Evolutionary conservation across 208 protist genomes (phyloP).

Genomic region (Trypanosoma boissoni): DNA sequence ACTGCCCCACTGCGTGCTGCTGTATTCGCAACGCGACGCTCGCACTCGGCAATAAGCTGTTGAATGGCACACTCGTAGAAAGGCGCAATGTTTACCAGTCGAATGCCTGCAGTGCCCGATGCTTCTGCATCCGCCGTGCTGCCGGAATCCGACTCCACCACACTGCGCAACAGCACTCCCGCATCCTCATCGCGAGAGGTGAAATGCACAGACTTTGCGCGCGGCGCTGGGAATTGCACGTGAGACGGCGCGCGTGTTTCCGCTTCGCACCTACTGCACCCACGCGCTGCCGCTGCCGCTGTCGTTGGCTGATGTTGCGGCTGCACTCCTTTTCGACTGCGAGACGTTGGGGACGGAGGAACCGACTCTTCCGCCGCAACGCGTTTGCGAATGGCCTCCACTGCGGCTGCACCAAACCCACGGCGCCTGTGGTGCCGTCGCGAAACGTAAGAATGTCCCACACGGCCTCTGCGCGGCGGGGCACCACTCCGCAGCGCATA

Average conservation of each 20-base stretch:
- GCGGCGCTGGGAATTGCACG: too few relatives aligned
- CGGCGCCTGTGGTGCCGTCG: conserved; percentile 8
- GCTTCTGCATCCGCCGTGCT: too few relatives aligned
- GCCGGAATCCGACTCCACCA: too few relatives aligned
- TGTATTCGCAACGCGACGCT: conserved; percentile 56
- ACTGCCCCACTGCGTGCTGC: background rate
- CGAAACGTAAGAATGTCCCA: background rate
- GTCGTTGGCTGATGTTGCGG: too few relatives aligned
- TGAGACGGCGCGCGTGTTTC: too few relatives aligned
- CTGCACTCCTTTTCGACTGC: background rate
- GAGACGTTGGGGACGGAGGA: conserved; percentile 1
- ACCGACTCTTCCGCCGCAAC: background rate
- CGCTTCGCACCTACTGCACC: too few relatives aligned
- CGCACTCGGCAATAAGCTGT: conserved; percentile 73
- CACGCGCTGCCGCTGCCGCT: too few relatives aligned
- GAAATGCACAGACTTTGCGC: too few relatives aligned
- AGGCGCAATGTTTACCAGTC: conserved; percentile 37
- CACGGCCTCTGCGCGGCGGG: background rate
- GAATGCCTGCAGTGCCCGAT: background rate
- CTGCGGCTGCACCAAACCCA: conserved; percentile 25
- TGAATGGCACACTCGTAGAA: conserved; percentile 75
- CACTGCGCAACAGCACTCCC: too few relatives aligned
- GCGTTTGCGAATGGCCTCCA: conserved; percentile 24
- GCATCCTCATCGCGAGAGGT: too few relatives aligned
- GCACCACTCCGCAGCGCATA: too few relatives aligned